These are phyloP conservation scores for Beta macrorhiza DNA, from an alignment of 179 eudicot species.

Conservation along the genomic window DNA sequence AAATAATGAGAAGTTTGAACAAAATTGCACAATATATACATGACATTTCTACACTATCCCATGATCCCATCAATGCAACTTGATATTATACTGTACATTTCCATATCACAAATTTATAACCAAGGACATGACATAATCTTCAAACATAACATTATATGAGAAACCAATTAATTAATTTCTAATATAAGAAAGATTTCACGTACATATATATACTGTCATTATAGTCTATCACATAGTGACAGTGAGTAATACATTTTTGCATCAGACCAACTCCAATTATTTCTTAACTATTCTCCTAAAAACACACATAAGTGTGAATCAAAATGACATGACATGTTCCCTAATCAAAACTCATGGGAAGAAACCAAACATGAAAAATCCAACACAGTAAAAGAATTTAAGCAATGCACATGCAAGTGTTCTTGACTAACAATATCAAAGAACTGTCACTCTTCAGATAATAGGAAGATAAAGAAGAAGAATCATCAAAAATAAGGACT, in stretches of 20 bases:
- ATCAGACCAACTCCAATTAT: no score
- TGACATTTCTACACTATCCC: background rate
- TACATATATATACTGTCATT: no score
- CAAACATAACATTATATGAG: no score
- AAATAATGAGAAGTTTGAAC: no score
- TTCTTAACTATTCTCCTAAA: background rate
- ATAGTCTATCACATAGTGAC: no score
- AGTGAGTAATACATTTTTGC: no score
- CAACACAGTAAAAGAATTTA: background rate
- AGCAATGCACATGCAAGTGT: slow-evolving; percentile 8
- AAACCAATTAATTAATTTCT: no score
- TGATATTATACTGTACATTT: no score
- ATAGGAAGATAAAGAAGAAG: background rate
- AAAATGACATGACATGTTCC: background rate
- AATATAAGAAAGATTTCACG: no score
- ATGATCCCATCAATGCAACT: background rate
- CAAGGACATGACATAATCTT: no score
- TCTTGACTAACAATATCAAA: background rate
- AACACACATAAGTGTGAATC: background rate
- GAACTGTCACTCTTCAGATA: background rate
- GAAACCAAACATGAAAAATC: slow-evolving; percentile 5
- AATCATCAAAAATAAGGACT: background rate
- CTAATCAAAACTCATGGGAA: background rate
- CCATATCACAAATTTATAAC: no score
- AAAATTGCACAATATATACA: no score